A percentile compares a stretch with the other conserved stretches of the same genome.
Conservation (phyloP, 148 eudicot species). For the Vaccinium vitisidaea region DNA sequence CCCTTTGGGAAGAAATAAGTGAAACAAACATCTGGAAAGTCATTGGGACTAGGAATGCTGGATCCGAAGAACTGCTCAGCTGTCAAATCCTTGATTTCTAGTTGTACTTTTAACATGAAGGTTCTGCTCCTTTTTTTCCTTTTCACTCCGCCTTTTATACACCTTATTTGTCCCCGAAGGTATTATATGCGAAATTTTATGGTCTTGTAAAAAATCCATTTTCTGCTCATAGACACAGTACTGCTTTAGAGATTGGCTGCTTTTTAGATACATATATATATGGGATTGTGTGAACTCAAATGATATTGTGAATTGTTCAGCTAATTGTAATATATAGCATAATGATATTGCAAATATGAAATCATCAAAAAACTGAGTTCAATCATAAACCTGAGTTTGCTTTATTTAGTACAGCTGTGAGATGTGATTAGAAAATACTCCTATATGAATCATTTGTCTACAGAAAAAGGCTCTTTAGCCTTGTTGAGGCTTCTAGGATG, state of each 20-base stretch:
- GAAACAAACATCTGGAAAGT: constrained; percentile 54
- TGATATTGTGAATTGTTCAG: neutral
- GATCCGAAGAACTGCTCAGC: constrained; percentile 69
- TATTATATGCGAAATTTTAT: neutral
- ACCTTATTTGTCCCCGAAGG: neutral
- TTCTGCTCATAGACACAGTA: neutral
- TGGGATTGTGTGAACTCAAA: constrained; percentile 1
- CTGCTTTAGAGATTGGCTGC: neutral
- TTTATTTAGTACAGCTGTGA: constrained; percentile 5
- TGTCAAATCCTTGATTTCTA: constrained; percentile 73
- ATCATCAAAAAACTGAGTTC: neutral
- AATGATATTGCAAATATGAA: neutral
- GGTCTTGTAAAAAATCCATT: constrained; percentile 11
- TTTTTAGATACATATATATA: neutral
- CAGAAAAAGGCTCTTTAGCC: constrained; percentile 48
- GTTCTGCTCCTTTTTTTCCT: neutral
- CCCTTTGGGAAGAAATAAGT: constrained; percentile 15
- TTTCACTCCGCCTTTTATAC: neutral
- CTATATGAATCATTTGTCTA: neutral
- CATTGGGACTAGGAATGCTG: constrained; percentile 52
- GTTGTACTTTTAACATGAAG: constrained; percentile 8
- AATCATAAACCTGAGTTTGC: neutral
- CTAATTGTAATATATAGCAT: neutral
- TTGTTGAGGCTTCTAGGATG: constrained; percentile 58
- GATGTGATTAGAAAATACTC: neutral